Base-by-base conservation (phyloP, 106 monocot genomes). In the Acanthochlamys bracteata region DNA sequence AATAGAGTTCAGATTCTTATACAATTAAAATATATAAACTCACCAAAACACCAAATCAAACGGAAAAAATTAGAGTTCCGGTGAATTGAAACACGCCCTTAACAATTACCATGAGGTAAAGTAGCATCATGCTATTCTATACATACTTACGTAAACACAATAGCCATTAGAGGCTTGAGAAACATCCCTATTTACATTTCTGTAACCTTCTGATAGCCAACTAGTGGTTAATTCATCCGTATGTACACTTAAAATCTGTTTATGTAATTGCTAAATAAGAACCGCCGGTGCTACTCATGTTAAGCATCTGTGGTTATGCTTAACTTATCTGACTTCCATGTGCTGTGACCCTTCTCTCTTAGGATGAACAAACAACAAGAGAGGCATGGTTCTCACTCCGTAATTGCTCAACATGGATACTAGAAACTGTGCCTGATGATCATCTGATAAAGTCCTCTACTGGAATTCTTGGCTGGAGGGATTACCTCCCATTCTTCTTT, bases 401-500 rank as follows among this genome's bases (percentile, higher is more conserved):
- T 20, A 55, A 19, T 8, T 73, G 46, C 40, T 73, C 60, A 20
- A 66, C 19, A 4, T 62, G 65, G 40, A 76, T 53, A 14, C 41
- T 42, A 26, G 68, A 54, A 49, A 71, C 17, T 11, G 65, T 20
- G 63, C 41, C 17, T 56, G 65, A 59, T 75, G 40, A 53, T 66
- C 79, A 41, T 61, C 49, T 22, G 64, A 21, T 20, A 26, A n/a
- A 23, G 8, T 24, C 39, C 41, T 66, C 54, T 10, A 3, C 24
- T n/a, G 10, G 39, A 20, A 24, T 25, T 42, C 7, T 67, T 39
- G n/a, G 43, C 42, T 0, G 59, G 46, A 25, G 71, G 71, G 49
- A 85, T 63, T 55, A 85, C 66, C 65, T 85, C 74, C 85, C 85
- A 85, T 9, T 81, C 85, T 41, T 85, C 81, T 64, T 68, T 81